Base-by-base conservation (phyloP, 2,329 filamentous ascomycete species). In the Akanthomyces uredinophilus region DNA sequence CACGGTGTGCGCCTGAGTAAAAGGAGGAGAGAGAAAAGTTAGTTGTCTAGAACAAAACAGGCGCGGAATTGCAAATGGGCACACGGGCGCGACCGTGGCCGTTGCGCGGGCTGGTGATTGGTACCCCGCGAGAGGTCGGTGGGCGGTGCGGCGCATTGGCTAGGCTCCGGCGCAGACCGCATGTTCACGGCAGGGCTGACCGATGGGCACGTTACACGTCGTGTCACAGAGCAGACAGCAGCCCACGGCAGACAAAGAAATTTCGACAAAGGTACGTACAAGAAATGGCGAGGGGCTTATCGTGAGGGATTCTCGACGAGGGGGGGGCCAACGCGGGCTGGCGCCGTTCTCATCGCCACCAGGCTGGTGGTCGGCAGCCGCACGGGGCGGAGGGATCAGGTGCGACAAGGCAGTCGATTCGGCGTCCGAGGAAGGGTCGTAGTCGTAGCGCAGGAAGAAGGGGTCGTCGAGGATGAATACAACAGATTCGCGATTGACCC, bases 381-480 rank as follows among this genome's bases (percentile, higher is more conserved):
- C 11, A 46, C n/a, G 37, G 35, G 39, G 35, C 22, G 46, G 57
- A 6, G 16, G 8, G 5, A 41, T 29, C 41, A 18, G 18, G 18
- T 24, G 49, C 32, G 37, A 29, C 18, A 60, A 29, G 69, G 68
- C 43, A 68, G 67, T 29, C 63, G 64, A 64, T 69, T 71, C 67
- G 60, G 68, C 64, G 60, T 70, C 65, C 37, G 66, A 67, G 59
- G 70, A 68, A 41, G 69, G 67, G 49, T 73, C 68, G 63, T 73
- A 70, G 43, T 72, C 69, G 70, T 79, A 79, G 65, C 76, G 77
- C 67, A 78, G 77, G 72, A 83, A 81, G 70, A 84, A 83, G 35
- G 80, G 80, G 66, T 84, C 81, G 76, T 85, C 80, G 69, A 82
- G 73, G 64, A 84, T 81, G 63, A 81, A 83, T 56, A 77, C 71